Evolutionary conservation across 176 grass and related monocot species (phyloP).

Genomic region (Tillandsia leiboldiana): DNA sequence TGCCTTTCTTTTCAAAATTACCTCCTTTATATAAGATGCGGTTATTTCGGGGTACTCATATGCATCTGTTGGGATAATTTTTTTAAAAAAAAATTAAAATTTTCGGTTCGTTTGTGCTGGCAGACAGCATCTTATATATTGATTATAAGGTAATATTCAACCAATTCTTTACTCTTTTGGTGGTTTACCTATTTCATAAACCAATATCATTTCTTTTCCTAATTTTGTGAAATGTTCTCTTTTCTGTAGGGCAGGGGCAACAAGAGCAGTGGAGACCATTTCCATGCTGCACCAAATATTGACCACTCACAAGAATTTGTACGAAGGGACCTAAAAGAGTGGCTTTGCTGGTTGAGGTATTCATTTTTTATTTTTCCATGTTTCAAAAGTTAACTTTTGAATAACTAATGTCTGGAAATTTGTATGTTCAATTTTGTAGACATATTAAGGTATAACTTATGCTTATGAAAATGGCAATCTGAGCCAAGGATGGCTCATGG

Average conservation of each 20-base stretch:
- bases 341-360: conserved; percentile 86
- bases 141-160: neutral
- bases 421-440: no score
- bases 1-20: no score
- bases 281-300: conserved; percentile 98
- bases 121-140: no score
- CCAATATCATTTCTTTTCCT: neutral
- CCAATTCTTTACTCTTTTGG: neutral
- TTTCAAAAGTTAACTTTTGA: neutral
- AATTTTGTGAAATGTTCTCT: conserved; percentile 13
- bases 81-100: no score
- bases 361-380: neutral
- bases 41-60: no score
- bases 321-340: conserved; percentile 85
- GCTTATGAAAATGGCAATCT: no score
- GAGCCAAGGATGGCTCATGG: no score
- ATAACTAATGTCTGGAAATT: neutral
- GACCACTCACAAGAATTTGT: conserved; percentile 99
- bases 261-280: conserved; percentile 97
- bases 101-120: no score
- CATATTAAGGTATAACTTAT: no score
- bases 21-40: no score
- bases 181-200: neutral
- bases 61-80: no score
- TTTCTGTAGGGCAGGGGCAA: conserved; percentile 77